Conservation (phyloP, 2,329 filamentous ascomycete genomes). For the Juglanconis oblonga region DNA sequence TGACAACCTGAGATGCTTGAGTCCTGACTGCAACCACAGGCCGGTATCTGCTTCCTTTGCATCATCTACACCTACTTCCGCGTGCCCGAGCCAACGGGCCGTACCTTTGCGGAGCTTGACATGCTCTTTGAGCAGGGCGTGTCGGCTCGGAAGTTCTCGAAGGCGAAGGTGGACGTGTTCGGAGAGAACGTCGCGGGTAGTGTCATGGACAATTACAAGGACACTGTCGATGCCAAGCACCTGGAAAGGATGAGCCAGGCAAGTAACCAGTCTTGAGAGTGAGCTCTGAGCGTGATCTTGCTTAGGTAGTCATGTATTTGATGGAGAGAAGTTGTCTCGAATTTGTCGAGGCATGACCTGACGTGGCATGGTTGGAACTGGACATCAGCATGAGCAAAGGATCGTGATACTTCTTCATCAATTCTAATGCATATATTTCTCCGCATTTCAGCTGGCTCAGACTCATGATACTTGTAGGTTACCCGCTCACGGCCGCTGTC, state of each 20-base stretch:
- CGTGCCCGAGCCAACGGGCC: constrained; percentile 74
- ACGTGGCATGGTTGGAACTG: too few relatives aligned
- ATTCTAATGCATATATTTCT: too few relatives aligned
- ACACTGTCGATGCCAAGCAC: constrained; percentile 33
- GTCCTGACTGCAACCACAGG: constrained; percentile 35
- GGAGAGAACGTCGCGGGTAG: constrained; percentile 46
- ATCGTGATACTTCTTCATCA: too few relatives aligned
- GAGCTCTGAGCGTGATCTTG: too few relatives aligned
- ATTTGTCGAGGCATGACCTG: too few relatives aligned
- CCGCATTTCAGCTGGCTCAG: too few relatives aligned
- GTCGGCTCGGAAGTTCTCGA: constrained; percentile 69
- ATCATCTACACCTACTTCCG: constrained; percentile 80
- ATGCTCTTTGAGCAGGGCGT: constrained; percentile 75
- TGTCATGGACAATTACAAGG: constrained; percentile 47
- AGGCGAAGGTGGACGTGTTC: constrained; percentile 55
- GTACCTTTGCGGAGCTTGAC: constrained; percentile 84
- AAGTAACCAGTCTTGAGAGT: neutral
- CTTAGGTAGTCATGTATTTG: too few relatives aligned
- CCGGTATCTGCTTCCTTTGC: constrained; percentile 74
- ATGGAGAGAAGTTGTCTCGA: too few relatives aligned
- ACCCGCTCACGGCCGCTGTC: too few relatives aligned
- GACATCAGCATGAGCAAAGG: too few relatives aligned
- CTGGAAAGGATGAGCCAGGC: constrained; percentile 23
- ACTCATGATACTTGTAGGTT: too few relatives aligned
- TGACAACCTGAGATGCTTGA: constrained; percentile 2